A percentile compares a stretch with the other conserved stretches of the same genome.
Conservation (phyloP, 2,329 filamentous ascomycete genomes). For the Zymoseptoria ardabiliae region DNA sequence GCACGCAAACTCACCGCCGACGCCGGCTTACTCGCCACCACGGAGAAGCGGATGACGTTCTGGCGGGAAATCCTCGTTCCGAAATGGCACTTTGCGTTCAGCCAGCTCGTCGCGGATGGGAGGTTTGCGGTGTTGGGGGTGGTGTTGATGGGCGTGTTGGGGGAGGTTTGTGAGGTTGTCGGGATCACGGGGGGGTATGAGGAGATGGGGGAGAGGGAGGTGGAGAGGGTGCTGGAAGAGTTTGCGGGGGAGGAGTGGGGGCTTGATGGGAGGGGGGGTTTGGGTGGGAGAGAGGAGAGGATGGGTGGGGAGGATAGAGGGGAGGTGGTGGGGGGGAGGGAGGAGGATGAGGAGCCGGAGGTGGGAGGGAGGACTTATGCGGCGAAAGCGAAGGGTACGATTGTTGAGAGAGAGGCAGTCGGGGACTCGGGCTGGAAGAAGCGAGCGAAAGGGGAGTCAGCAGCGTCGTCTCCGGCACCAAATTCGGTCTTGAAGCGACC, state of each 20-base stretch:
- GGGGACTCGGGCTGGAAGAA: too few relatives aligned
- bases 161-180: conserved; percentile 34
- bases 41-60: conserved; percentile 29
- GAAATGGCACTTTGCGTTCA: conserved; percentile 33
- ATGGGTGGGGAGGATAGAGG: conserved; percentile 26
- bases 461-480: conserved; percentile 6
- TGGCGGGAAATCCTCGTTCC: conserved; percentile 34
- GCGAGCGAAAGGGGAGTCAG: too few relatives aligned
- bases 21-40: conserved; percentile 4
- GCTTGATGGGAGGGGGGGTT: conserved; percentile 25
- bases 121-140: conserved; percentile 41
- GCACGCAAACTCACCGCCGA: conserved; percentile 21
- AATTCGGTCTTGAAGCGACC: conserved; percentile 17
- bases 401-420: conserved; percentile 1
- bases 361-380: too few relatives aligned
- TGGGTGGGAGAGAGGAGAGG: conserved; percentile 20
- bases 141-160: conserved; percentile 36
- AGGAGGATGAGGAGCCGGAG: not conserved
- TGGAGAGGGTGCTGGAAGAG: conserved; percentile 35
- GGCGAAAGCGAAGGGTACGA: too few relatives aligned
- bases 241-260: conserved; percentile 36
- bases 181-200: conserved; percentile 38
- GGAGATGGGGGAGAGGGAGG: conserved; percentile 36
- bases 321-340: conserved; percentile 28
- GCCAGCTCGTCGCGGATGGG: conserved; percentile 38